A percentile compares a stretch with the other conserved stretches of the same genome.
Evolutionary conservation across 139 green algal species (phyloP).

Genomic region (Ettlia oleoabundans): DNA sequence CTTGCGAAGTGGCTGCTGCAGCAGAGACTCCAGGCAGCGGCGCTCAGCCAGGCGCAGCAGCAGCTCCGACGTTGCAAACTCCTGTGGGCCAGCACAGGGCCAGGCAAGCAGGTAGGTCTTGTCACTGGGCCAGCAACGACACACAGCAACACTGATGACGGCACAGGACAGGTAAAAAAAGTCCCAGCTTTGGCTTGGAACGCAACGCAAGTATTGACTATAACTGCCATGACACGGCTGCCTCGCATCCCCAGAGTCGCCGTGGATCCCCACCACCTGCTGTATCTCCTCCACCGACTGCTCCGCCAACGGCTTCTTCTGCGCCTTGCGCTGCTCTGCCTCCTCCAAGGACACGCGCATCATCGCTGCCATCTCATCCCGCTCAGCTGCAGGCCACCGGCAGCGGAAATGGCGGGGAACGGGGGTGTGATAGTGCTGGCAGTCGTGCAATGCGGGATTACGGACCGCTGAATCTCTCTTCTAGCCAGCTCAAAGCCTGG

Average conservation of each 20-base stretch:
- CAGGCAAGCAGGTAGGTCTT: not conserved
- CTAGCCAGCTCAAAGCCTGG: not conserved
- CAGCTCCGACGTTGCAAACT: conserved; percentile 1
- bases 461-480: not conserved
- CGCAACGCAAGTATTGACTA: no score
- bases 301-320: conserved; percentile 4
- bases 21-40: not conserved
- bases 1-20: not conserved
- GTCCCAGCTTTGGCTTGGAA: no score
- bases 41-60: not conserved
- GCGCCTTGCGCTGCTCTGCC: conserved; percentile 4
- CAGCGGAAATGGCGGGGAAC: no score
- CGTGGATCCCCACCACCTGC: not conserved
- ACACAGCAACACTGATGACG: not conserved
- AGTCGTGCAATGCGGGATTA: not conserved
- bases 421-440: no score
- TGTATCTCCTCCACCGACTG: not conserved
- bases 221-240: no score
- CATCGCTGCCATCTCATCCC: conserved; percentile 6
- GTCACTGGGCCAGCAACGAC: not conserved
- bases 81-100: not conserved
- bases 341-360: conserved; percentile 25
- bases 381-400: conserved; percentile 7
- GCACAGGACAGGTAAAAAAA: not conserved
- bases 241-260: no score